Conservation (phyloP, 768 basidiomycete species). For the Tricholoma terreum region DNA sequence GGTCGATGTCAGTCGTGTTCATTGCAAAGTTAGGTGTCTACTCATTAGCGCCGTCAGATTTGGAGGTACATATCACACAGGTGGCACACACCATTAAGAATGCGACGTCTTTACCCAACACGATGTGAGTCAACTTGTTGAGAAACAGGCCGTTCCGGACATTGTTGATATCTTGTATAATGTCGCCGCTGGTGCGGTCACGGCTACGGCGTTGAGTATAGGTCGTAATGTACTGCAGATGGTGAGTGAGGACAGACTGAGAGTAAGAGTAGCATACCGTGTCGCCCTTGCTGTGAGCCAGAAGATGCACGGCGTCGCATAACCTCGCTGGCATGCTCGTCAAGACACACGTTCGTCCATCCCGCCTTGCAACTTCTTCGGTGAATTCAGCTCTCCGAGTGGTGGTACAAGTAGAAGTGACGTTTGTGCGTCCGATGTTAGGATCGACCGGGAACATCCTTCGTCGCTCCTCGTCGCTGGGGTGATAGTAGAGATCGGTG, state of each 20-base stretch:
- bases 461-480: conserved; percentile 13
- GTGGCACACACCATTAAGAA: conserved; percentile 15
- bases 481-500: conserved; percentile 14
- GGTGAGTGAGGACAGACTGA: conserved; percentile 7
- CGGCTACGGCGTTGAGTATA: conserved; percentile 13
- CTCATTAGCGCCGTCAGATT: neutral
- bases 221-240: conserved; percentile 16
- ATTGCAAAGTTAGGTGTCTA: conserved; percentile 18
- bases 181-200: conserved; percentile 7
- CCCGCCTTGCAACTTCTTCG: conserved; percentile 9
- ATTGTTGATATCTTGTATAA: conserved; percentile 12
- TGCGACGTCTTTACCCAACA: conserved; percentile 12
- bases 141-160: conserved; percentile 17
- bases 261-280: conserved; percentile 10
- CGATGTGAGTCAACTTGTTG: conserved; percentile 6
- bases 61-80: neutral
- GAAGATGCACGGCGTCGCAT: conserved; percentile 17
- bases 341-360: conserved; percentile 15
- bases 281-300: conserved; percentile 18
- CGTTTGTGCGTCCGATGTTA: conserved; percentile 6
- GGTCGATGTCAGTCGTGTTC: conserved; percentile 13
- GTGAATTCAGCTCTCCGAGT: conserved; percentile 10
- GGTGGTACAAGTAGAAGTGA: conserved; percentile 15
- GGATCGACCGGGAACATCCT: conserved; percentile 19
- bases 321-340: neutral